A percentile compares a stretch with the other conserved stretches of the same genome.
Conservation (phyloP, 768 basidiomycete genomes). For the Suillus subalutaceus region DNA sequence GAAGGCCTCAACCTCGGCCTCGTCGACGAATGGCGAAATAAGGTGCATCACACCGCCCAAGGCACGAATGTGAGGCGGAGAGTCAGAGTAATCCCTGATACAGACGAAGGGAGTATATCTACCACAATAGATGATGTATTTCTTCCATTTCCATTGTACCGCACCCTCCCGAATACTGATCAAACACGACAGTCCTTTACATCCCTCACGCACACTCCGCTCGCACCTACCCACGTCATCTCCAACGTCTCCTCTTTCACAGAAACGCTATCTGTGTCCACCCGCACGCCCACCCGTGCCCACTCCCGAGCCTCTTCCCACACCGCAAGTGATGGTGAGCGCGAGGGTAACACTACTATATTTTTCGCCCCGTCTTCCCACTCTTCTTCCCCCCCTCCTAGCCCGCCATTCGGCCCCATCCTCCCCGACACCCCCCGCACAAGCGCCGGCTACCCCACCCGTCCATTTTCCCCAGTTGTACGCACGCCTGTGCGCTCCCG, state of each 20-base stretch:
- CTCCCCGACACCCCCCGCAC: constrained; percentile 33
- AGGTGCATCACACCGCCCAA: constrained; percentile 33
- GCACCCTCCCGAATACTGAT: background rate
- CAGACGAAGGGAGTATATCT: constrained; percentile 14
- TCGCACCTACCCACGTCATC: constrained; percentile 53
- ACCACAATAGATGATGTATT: constrained; percentile 53
- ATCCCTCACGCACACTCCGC: constrained; percentile 47
- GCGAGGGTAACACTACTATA: constrained; percentile 5
- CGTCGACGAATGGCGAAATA: constrained; percentile 51
- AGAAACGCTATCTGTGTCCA: constrained; percentile 5
- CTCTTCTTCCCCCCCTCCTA: constrained; percentile 3
- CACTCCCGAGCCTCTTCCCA: constrained; percentile 12
- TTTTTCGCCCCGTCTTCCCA: constrained; percentile 7
- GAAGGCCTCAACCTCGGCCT: constrained; percentile 51
- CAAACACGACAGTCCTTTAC: constrained; percentile 42
- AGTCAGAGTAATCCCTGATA: constrained; percentile 17
- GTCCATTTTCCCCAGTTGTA: constrained; percentile 33
- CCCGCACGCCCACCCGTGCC: constrained; percentile 18
- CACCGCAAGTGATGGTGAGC: constrained; percentile 16
- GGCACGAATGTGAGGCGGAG: background rate
- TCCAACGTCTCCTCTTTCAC: constrained; percentile 39
- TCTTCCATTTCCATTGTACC: constrained; percentile 3
- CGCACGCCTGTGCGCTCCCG: constrained; percentile 12
- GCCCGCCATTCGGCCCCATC: constrained; percentile 30
- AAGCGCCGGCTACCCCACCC: constrained; percentile 29